Conservation (phyloP, 129 eudicot species). For the Ambrosia trifida region DNA sequence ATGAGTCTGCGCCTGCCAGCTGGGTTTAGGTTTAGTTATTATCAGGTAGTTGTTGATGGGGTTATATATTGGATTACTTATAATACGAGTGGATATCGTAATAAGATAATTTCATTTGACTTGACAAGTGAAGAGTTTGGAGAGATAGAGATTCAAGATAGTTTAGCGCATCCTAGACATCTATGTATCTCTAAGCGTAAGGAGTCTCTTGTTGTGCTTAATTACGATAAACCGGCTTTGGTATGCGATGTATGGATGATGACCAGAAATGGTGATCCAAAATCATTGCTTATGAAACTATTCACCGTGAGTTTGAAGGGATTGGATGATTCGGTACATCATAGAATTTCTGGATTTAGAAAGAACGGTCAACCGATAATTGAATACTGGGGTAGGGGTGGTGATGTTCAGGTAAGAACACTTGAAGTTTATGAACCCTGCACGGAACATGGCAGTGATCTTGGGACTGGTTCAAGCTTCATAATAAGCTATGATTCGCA, state of each 20-base stretch:
- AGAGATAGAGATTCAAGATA: background rate
- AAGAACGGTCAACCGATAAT: background rate
- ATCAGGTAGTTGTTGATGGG: background rate
- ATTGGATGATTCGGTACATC: no score
- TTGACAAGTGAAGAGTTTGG: conserved; percentile 3
- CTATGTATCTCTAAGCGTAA: background rate
- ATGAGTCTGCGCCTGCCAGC: no score
- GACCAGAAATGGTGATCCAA: background rate
- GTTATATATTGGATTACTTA: background rate
- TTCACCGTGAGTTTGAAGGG: background rate
- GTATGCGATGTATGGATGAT: background rate
- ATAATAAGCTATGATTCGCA: background rate
- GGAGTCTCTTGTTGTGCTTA: background rate
- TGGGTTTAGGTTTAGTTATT: no score
- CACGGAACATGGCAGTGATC: background rate
- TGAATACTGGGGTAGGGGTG: background rate
- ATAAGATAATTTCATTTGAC: background rate
- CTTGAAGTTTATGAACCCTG: background rate
- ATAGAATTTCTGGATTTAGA: background rate
- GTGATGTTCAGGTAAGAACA: no score
- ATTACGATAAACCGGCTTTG: background rate
- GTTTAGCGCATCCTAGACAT: background rate
- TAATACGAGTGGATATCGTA: background rate
- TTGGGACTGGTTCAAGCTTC: background rate
- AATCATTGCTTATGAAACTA: background rate